phyloP scores from a whole-genome alignment of 1,284 basidiomycete species.

The Testicularia cyperi region DNA sequence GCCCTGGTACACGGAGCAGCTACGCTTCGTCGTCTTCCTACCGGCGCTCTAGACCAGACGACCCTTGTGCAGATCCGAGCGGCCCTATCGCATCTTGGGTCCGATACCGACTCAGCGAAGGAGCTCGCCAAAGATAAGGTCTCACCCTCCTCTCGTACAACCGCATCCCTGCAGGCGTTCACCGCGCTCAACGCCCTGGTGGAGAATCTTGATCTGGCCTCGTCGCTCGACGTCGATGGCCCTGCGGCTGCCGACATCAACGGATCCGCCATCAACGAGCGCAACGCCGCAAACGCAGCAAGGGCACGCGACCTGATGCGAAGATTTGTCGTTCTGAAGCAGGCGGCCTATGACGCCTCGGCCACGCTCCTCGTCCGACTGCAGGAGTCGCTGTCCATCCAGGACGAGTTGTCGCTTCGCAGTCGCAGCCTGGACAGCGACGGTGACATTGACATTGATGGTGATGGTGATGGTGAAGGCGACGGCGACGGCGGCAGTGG shows the following conservation, averaged over 20 bases:
- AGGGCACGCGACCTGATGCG: slow-evolving; percentile 34
- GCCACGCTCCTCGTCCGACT: slow-evolving; percentile 25
- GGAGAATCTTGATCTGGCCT: slow-evolving; percentile 48
- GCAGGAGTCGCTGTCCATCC: slow-evolving; percentile 18
- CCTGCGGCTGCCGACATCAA: slow-evolving; percentile 5
- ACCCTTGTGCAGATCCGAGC: slow-evolving; percentile 6
- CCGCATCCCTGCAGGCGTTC: slow-evolving; percentile 7
- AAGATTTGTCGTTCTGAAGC: slow-evolving; percentile 37
- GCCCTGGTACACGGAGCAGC: slow-evolving; percentile 33
- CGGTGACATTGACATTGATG: too few species aligned
- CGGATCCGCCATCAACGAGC: slow-evolving; percentile 22
- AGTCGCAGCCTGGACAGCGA: too few species aligned
- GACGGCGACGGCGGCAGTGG: too few species aligned
- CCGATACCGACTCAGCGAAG: too few species aligned
- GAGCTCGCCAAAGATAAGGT: not conserved
- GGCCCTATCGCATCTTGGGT: not conserved
- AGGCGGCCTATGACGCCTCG: slow-evolving; percentile 40
- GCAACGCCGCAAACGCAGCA: slow-evolving; percentile 14
- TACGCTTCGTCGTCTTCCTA: slow-evolving; percentile 39
- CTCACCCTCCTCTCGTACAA: not conserved
- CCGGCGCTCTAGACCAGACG: slow-evolving; percentile 15
- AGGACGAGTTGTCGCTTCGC: too few species aligned
- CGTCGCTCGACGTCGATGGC: slow-evolving; percentile 47
- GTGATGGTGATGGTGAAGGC: not conserved
- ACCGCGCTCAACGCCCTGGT: slow-evolving; percentile 25